Conservation (phyloP, 192 early-diverging fungal genomes). For the Entrophospora sp. region DNA sequence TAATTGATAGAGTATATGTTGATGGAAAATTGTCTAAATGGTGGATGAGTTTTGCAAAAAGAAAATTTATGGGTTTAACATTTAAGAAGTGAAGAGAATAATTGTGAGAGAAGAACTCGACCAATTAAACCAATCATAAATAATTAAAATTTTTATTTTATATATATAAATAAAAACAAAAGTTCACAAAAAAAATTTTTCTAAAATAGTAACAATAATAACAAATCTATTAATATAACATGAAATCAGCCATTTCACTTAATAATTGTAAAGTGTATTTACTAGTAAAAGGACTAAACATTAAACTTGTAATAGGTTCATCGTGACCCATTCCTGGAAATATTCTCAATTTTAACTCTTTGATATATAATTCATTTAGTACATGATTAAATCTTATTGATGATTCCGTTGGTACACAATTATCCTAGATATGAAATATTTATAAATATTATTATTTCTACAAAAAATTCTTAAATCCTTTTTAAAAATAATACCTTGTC, state of each 20-base stretch:
- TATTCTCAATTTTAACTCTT: constrained; percentile 20
- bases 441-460: background rate
- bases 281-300: constrained; percentile 4
- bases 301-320: constrained; percentile 26
- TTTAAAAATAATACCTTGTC: constrained; percentile 3
- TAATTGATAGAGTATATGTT: constrained; percentile 68
- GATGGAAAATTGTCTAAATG: constrained; percentile 90
- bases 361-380: constrained; percentile 26
- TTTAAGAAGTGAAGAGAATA: too few relatives aligned
- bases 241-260: background rate
- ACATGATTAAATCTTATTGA: constrained; percentile 25
- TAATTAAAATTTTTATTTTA: too few relatives aligned
- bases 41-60: constrained; percentile 99
- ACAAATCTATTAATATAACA: background rate
- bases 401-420: constrained; percentile 23
- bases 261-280: background rate
- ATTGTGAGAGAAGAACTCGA: too few relatives aligned
- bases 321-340: constrained; percentile 25
- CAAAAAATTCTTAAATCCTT: background rate
- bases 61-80: constrained; percentile 99
- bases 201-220: background rate
- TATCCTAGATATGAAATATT: background rate
- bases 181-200: too few relatives aligned
- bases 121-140: too few relatives aligned
- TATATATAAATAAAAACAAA: too few relatives aligned